Conservation (phyloP, 2,329 filamentous ascomycete species). For the Fusarium anthophilum region DNA sequence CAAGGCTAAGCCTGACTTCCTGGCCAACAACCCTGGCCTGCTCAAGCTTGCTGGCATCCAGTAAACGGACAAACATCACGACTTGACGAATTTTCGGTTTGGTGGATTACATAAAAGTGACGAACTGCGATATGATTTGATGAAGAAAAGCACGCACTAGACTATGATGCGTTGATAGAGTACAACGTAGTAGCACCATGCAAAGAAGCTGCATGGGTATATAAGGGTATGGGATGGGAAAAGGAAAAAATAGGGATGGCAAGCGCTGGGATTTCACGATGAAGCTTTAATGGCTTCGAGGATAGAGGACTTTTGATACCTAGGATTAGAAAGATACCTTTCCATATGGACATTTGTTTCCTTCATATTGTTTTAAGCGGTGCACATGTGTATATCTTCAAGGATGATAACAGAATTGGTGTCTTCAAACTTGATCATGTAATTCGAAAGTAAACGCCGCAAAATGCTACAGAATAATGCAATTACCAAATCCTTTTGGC, state of each 20-base stretch:
- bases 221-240: constrained; percentile 10
- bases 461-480: not conserved
- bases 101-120: constrained; percentile 24
- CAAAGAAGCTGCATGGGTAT: constrained; percentile 15
- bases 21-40: constrained; percentile 46
- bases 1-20: constrained; percentile 48
- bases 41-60: constrained; percentile 46
- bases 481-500: constrained; percentile 92
- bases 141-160: constrained; percentile 34
- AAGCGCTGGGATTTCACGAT: constrained; percentile 27
- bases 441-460: constrained; percentile 9
- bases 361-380: not conserved
- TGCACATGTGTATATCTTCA: not conserved
- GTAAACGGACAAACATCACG: constrained; percentile 30
- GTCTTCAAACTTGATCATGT: not conserved
- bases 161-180: constrained; percentile 33
- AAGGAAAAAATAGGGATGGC: constrained; percentile 14
- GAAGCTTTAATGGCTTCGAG: constrained; percentile 14
- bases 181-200: constrained; percentile 30
- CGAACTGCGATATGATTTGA: constrained; percentile 41
- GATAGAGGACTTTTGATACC: constrained; percentile 33
- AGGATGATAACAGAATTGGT: not conserved
- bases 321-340: constrained; percentile 40
- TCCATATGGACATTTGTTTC: constrained; percentile 10
- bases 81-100: constrained; percentile 27